Percentiles rank a stretch among this genome's conserved stretches.
These are phyloP conservation scores for Penicillium paneum DNA, from an alignment of 2,329 filamentous ascomycete genomes.

Conservation along the genomic window DNA sequence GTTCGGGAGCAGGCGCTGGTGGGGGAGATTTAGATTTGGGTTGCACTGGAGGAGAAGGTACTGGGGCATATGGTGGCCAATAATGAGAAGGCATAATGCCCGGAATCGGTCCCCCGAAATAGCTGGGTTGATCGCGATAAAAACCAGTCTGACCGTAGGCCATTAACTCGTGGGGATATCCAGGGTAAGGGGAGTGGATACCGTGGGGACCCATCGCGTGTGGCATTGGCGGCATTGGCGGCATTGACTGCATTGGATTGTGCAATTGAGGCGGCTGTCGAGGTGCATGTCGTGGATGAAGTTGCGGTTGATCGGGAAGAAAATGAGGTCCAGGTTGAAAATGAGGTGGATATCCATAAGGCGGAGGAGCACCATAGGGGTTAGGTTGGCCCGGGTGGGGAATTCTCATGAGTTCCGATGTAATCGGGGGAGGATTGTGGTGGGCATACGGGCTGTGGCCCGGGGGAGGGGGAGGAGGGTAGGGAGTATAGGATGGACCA, in stretches of 20 bases:
- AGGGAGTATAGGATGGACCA: conserved; percentile 37
- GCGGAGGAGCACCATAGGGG: conserved; percentile 27
- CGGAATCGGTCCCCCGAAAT: conserved; percentile 33
- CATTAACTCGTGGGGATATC: conserved; percentile 39
- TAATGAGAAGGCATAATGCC: conserved; percentile 38
- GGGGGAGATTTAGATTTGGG: conserved; percentile 27
- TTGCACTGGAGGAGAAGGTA: conserved; percentile 31
- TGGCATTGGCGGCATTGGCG: conserved; percentile 14
- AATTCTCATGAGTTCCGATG: conserved; percentile 36
- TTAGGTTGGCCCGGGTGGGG: conserved; percentile 23
- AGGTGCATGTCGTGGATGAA: conserved; percentile 27
- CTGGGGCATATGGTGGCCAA: conserved; percentile 35
- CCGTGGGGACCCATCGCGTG: conserved; percentile 26
- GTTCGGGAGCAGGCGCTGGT: conserved; percentile 7
- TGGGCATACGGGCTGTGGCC: conserved; percentile 30
- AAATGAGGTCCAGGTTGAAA: conserved; percentile 26
- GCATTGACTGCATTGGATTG: conserved; percentile 29
- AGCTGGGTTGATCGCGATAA: conserved; percentile 25
- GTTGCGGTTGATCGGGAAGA: conserved; percentile 28
- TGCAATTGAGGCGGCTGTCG: conserved; percentile 28
- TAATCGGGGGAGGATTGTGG: conserved; percentile 21
- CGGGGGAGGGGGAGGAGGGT: conserved; percentile 23
- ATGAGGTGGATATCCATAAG: conserved; percentile 31
- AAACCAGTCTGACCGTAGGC: conserved; percentile 36
- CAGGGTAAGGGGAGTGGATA: conserved; percentile 28